Percentiles rank a stretch among this genome's conserved stretches.
These are phyloP conservation scores for Sherardia arvensis DNA, from an alignment of 257 asterid species.

Conservation along the genomic window DNA sequence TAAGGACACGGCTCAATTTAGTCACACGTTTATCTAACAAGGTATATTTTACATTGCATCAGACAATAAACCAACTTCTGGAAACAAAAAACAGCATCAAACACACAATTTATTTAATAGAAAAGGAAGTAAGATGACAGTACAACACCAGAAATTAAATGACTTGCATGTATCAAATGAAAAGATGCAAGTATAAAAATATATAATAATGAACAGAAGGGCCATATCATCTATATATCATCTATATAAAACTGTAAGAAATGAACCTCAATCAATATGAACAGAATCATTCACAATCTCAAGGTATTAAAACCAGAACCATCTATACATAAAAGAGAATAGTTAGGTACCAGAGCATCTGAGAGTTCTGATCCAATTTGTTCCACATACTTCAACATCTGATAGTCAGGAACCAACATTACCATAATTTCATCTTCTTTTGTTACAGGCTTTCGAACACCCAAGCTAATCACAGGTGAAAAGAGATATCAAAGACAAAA, in stretches of 20 bases:
- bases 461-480: slow-evolving; percentile 52
- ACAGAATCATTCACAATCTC: background rate
- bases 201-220: no score
- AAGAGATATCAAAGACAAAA: slow-evolving; percentile 15
- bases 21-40: no score
- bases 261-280: background rate
- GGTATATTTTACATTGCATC: background rate
- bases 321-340: no score
- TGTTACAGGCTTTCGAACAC: slow-evolving; percentile 82
- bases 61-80: background rate
- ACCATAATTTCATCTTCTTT: slow-evolving; percentile 76
- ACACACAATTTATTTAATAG: no score
- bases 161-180: no score
- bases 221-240: no score
- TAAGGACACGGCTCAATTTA: background rate
- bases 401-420: slow-evolving; percentile 97
- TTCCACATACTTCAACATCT: slow-evolving; percentile 80
- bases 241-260: slow-evolving; percentile 25
- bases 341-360: slow-evolving; percentile 64
- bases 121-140: no score
- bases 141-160: no score
- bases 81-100: no score
- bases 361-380: slow-evolving; percentile 73
- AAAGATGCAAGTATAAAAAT: no score
- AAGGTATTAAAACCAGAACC: background rate